Evolutionary conservation across 1,284 basidiomycete genomes (phyloP), one percentile per base, ranked within the genome.

Genomic region (Ceratobasidium sp.): DNA sequence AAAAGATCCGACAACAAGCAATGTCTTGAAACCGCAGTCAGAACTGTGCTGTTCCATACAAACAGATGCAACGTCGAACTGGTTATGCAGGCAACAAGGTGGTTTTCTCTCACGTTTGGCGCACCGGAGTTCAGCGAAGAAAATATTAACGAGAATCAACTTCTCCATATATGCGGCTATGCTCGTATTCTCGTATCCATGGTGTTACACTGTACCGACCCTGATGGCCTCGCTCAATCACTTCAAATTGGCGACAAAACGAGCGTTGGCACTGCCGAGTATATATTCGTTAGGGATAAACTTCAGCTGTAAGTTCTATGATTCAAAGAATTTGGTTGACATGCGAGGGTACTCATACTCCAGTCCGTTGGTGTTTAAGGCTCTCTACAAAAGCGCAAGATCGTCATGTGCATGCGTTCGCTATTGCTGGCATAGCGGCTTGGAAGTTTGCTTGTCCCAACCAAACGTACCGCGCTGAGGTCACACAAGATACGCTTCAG

Each of bases 101-200:
- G 56, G 56, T 48, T 71, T 10, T 2, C 42, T 0, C 44, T 26
- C 0, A 33, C 13, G 3, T 71, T 71, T 52, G 33, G 33, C 4
- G 10, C 4, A 38, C 6, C 3, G 2, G 1, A 1, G 33, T 3
- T 42, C 13, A 17, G 6, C 42, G 17, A 26, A 61, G 17, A 59
- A 20, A 26, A 10, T 7, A 57, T n/a, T 23, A 6, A 38, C 40
- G 26, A 26, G 38, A 7, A 33, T 33, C 15, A 59, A 23, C 13
- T 59, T 12, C 56, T 71, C 20, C 52, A 56, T 12, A 56, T 59
- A 33, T 71, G 52, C 40, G 69, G 69, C 42, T 71, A 71, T 26
- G 20, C n/a, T 15, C 69, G 69, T 42, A 71, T 71, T 10, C 26
- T 69, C 26, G 23, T 23, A 7, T 56, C 50, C 9, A 69, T 69